These are phyloP conservation scores for Excoecaria cochinchinensis DNA, from an alignment of 345 rosid genomes.

Conservation along the genomic window DNA sequence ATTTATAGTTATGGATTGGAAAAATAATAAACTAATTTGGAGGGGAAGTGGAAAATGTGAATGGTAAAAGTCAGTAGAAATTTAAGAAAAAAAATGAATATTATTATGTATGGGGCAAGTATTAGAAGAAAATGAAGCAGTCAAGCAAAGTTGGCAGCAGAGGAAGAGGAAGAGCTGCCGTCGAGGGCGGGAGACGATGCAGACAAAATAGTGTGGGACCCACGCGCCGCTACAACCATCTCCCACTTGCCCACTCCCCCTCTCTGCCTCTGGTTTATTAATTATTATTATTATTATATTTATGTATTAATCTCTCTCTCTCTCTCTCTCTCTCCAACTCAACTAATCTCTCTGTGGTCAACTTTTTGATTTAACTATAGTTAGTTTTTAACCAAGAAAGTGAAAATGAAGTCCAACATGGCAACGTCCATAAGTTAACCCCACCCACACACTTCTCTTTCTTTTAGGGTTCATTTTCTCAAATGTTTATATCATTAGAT, in stretches of 20 bases:
- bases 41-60: background rate
- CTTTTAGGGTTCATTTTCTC: slow-evolving; percentile 33
- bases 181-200: slow-evolving; percentile 29
- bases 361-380: slow-evolving; percentile 39
- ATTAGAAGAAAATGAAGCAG: slow-evolving; percentile 4
- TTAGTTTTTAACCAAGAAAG: slow-evolving; percentile 23
- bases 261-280: background rate
- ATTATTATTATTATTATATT: background rate
- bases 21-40: no score
- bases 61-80: background rate
- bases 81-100: background rate
- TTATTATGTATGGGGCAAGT: no score
- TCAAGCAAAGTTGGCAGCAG: slow-evolving; percentile 26
- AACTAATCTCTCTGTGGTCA: slow-evolving; percentile 38
- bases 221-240: slow-evolving; percentile 45
- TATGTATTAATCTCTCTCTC: slow-evolving; percentile 1
- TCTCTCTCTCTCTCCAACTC: background rate
- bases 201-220: slow-evolving; percentile 34
- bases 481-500: slow-evolving; percentile 21
- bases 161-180: slow-evolving; percentile 19
- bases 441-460: slow-evolving; percentile 32
- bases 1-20: no score
- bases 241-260: slow-evolving; percentile 29
- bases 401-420: slow-evolving; percentile 21
- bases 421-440: slow-evolving; percentile 28